Conservation (phyloP, 306 rosid genomes). For the Delonix regia region DNA sequence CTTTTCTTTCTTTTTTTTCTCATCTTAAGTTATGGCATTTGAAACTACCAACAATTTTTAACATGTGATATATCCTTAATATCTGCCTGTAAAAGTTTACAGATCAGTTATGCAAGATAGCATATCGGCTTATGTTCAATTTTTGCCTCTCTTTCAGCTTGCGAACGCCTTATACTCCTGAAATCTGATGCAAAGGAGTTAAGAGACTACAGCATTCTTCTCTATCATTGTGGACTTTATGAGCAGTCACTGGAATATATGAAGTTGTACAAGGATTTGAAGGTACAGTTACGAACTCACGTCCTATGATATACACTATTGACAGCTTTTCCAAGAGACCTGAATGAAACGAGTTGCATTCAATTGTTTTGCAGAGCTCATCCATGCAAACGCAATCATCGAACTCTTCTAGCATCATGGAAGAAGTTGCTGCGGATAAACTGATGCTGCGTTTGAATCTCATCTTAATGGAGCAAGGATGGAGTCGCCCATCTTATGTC, state of each 20-base stretch:
- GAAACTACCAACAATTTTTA: not conserved
- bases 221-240: constrained; percentile 86
- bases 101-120: not conserved
- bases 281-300: constrained; percentile 52
- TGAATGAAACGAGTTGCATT: constrained; percentile 6
- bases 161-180: constrained; percentile 87
- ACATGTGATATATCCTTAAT: constrained; percentile 21
- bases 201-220: constrained; percentile 90
- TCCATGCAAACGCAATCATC: constrained; percentile 37
- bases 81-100: not conserved
- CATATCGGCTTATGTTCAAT: not conserved
- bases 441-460: constrained; percentile 72
- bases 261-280: constrained; percentile 55
- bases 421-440: constrained; percentile 73
- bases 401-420: constrained; percentile 40
- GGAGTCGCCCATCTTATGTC: constrained; percentile 57
- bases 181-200: constrained; percentile 69
- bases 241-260: constrained; percentile 66
- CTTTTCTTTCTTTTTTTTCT: no score
- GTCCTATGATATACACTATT: not conserved
- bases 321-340: constrained; percentile 17
- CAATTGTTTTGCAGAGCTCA: constrained; percentile 48
- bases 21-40: not conserved
- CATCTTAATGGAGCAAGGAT: constrained; percentile 76
- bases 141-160: constrained; percentile 57